phyloP scores from a whole-genome alignment of 1,139 yeast genomes.

The Tardiomyces digboiensis region DNA sequence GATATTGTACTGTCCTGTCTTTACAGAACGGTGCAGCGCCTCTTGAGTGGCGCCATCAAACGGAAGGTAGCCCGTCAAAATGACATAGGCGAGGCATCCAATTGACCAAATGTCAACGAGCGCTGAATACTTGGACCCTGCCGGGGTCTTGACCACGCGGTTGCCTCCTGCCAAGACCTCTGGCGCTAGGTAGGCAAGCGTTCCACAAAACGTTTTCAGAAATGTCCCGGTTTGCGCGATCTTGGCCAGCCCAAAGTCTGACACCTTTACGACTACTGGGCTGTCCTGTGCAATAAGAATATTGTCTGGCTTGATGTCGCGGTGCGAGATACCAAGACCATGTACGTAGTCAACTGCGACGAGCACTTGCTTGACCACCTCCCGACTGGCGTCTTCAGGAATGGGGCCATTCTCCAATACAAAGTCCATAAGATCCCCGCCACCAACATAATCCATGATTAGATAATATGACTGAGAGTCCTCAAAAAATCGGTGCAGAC shows the following conservation, averaged over 20 bases:
- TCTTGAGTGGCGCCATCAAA: constrained; percentile 91
- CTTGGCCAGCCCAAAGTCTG: constrained; percentile 90
- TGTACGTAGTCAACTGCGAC: constrained; percentile 86
- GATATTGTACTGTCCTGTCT: constrained; percentile 69
- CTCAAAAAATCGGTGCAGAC: constrained; percentile 74
- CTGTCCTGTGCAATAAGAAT: constrained; percentile 84
- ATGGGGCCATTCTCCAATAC: constrained; percentile 88
- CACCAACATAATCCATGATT: constrained; percentile 92
- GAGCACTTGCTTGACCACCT: constrained; percentile 73
- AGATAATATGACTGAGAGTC: constrained; percentile 73
- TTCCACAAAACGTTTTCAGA: constrained; percentile 86
- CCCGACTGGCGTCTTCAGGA: constrained; percentile 84
- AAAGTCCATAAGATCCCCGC: constrained; percentile 97
- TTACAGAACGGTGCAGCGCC: constrained; percentile 66
- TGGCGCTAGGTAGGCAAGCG: constrained; percentile 88
- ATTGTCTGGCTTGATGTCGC: constrained; percentile 86
- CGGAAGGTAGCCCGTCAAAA: constrained; percentile 86
- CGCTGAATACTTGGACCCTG: constrained; percentile 53
- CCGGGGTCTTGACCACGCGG: background rate
- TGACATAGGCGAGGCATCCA: constrained; percentile 86
- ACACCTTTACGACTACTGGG: constrained; percentile 81
- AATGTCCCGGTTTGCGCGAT: constrained; percentile 67
- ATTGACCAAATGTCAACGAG: constrained; percentile 95
- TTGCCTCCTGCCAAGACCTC: constrained; percentile 49
- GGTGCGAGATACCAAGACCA: constrained; percentile 78